Evolutionary conservation across 345 rosid genomes (phyloP).

Genomic region (Eucalyptus shirleyi): DNA sequence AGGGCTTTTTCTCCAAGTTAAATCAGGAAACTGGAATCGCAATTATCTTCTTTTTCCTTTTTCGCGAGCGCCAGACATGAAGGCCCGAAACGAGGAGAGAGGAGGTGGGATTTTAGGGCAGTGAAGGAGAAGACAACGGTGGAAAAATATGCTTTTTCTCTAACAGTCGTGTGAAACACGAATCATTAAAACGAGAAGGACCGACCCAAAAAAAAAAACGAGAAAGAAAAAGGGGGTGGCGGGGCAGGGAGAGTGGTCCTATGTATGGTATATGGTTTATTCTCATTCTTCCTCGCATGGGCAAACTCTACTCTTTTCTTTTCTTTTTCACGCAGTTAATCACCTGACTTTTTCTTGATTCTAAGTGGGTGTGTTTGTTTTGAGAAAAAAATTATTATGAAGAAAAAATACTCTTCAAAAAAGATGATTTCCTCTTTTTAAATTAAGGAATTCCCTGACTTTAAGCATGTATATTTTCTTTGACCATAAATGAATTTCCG

Average conservation of each 20-base stretch:
- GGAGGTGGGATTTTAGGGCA: background rate
- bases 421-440: background rate
- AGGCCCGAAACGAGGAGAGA: background rate
- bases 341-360: background rate
- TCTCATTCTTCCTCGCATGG: background rate
- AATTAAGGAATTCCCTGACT: background rate
- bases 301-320: background rate
- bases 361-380: background rate
- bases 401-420: rapidly evolving
- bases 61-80: background rate
- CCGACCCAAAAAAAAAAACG: no score
- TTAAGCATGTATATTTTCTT: background rate
- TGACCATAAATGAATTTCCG: rapidly evolving
- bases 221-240: background rate
- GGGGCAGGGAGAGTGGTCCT: background rate
- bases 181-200: background rate
- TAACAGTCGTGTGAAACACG: background rate
- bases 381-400: rapidly evolving
- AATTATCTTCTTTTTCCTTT: background rate
- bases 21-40: background rate
- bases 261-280: background rate
- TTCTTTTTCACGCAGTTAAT: background rate
- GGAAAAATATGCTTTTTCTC: background rate
- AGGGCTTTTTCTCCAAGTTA: background rate
- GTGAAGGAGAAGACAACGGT: background rate